Evolutionary conservation across 2,329 filamentous ascomycete genomes (phyloP).

Genomic region (Xylaria sp.): DNA sequence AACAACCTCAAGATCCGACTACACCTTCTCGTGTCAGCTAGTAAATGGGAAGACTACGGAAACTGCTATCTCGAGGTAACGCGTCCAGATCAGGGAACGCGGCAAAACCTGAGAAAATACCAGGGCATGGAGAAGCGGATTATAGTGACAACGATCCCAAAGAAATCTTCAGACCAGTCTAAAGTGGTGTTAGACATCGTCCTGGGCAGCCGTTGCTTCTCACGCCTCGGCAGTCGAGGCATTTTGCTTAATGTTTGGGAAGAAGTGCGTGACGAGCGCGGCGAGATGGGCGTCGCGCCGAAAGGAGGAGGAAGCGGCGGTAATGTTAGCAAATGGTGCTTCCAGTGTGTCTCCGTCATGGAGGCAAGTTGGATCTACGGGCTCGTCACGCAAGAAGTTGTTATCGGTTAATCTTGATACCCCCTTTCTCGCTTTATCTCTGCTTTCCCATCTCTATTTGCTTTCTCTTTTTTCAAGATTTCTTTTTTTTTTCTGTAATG

Average conservation of each 20-base stretch:
- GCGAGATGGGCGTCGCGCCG: slow-evolving; percentile 58
- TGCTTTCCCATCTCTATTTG: slow-evolving; percentile 15
- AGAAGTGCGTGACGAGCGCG: slow-evolving; percentile 68
- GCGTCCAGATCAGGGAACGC: slow-evolving; percentile 68
- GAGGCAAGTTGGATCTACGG: slow-evolving; percentile 63
- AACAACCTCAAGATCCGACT: slow-evolving; percentile 85
- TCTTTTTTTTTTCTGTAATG: slow-evolving; percentile 2
- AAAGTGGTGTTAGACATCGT: slow-evolving; percentile 78
- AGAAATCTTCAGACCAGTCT: slow-evolving; percentile 56
- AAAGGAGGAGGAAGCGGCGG: slow-evolving; percentile 57
- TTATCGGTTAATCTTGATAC: slow-evolving; percentile 43
- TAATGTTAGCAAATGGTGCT: slow-evolving; percentile 67
- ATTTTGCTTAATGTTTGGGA: slow-evolving; percentile 92
- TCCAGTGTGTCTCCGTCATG: slow-evolving; percentile 60
- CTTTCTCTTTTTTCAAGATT: slow-evolving; percentile 5
- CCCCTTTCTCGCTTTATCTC: slow-evolving; percentile 1
- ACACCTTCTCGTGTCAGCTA: slow-evolving; percentile 75
- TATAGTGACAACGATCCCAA: slow-evolving; percentile 74
- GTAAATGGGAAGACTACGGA: slow-evolving; percentile 92
- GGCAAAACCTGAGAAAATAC: slow-evolving; percentile 63
- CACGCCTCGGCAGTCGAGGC: slow-evolving; percentile 80
- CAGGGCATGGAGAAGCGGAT: slow-evolving; percentile 84
- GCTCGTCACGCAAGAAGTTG: slow-evolving; percentile 62
- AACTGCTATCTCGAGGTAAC: slow-evolving; percentile 83
- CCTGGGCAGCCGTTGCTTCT: slow-evolving; percentile 82